Conservation (phyloP, 371 early-diverging fungal genomes). For the Mortierella sp. region DNA sequence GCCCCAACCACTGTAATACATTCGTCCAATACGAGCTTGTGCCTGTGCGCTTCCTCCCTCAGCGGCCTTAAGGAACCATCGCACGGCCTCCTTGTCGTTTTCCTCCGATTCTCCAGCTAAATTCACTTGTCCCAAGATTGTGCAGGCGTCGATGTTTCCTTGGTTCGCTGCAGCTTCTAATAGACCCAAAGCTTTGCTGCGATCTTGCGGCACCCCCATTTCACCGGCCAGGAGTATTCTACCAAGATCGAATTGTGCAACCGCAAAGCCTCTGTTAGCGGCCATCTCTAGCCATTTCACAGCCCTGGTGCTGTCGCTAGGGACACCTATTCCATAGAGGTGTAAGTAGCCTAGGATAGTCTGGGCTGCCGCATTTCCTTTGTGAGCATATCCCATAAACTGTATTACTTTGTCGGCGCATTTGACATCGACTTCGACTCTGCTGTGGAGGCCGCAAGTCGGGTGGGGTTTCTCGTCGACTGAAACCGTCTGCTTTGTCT, state of each 20-base stretch:
- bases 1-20: slow-evolving; percentile 79
- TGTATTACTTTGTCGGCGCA: slow-evolving; percentile 61
- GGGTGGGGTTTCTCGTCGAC: background rate
- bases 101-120: slow-evolving; percentile 3
- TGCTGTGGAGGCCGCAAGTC: slow-evolving; percentile 50
- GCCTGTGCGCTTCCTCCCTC: slow-evolving; percentile 71
- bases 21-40: slow-evolving; percentile 77
- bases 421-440: slow-evolving; percentile 63
- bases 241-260: slow-evolving; percentile 61
- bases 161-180: slow-evolving; percentile 62
- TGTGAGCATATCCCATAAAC: slow-evolving; percentile 64
- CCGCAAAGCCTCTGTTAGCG: slow-evolving; percentile 57
- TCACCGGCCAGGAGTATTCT: slow-evolving; percentile 62
- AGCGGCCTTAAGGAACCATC: slow-evolving; percentile 76
- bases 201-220: slow-evolving; percentile 54
- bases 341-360: slow-evolving; percentile 63
- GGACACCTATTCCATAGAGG: slow-evolving; percentile 59
- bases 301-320: slow-evolving; percentile 57
- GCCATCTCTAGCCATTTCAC: slow-evolving; percentile 60
- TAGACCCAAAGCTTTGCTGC: slow-evolving; percentile 55
- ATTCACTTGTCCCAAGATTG: slow-evolving; percentile 1
- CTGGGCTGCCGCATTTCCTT: slow-evolving; percentile 60
- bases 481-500: background rate
- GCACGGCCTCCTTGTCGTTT: slow-evolving; percentile 14
- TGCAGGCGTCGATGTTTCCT: slow-evolving; percentile 30